Evolutionary conservation across 1,284 basidiomycete genomes (phyloP).

Genomic region (Meira nashicola): DNA sequence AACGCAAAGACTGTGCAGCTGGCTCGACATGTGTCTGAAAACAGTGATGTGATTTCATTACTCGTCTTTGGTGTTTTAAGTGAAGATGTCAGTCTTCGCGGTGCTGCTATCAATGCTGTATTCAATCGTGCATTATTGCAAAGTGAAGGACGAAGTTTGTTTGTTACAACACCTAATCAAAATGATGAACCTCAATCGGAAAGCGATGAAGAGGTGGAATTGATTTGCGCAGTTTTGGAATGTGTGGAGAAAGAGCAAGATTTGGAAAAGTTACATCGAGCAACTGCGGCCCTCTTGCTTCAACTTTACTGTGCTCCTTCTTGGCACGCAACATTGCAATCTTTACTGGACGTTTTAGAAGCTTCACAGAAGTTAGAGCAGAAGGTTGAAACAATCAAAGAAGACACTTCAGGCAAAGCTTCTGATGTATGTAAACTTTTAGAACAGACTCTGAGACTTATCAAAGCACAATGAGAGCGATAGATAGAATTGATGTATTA

Average conservation of each 20-base stretch:
- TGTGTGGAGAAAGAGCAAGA: background rate
- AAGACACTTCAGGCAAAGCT: no score
- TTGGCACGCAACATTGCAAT: slow-evolving; percentile 61
- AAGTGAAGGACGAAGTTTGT: background rate
- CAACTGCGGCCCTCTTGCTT: slow-evolving; percentile 66
- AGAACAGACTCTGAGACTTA: no score
- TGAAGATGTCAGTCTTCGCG: background rate
- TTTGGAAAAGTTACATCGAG: background rate
- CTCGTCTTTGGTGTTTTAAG: slow-evolving; percentile 1
- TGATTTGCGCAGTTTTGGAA: background rate
- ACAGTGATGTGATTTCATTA: background rate
- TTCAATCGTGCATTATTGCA: background rate
- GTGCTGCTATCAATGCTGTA: background rate
- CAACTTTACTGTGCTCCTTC: slow-evolving; percentile 63
- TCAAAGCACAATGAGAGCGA: no score
- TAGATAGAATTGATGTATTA: no score
- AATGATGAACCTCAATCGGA: no score
- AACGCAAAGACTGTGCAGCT: no score
- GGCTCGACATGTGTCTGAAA: no score
- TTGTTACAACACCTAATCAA: background rate
- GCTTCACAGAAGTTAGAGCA: slow-evolving; percentile 5
- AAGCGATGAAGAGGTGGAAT: background rate
- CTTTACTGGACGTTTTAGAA: slow-evolving; percentile 69
- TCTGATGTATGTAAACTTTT: no score
- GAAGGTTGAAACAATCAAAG: no score